Evolutionary conservation across 2,329 filamentous ascomycete genomes (phyloP).

Genomic region (Fusarium mangiferae): DNA sequence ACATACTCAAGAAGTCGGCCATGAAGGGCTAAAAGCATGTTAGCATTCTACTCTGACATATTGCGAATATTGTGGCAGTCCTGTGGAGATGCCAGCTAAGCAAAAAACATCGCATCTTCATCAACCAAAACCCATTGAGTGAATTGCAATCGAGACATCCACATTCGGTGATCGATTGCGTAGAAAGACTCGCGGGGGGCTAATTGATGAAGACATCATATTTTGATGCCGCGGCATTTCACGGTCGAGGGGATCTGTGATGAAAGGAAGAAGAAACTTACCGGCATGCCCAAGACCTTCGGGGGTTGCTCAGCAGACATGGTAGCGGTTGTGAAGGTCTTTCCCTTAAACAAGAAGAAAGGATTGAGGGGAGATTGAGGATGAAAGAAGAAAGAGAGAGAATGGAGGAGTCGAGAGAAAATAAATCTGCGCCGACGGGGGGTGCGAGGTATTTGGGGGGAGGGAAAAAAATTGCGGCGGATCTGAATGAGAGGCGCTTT

Average conservation of each 20-base stretch:
- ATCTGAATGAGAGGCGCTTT: slow-evolving; percentile 58
- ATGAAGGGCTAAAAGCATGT: slow-evolving; percentile 78
- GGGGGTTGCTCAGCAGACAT: slow-evolving; percentile 67
- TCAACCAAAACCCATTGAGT: not conserved
- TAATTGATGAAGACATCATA: slow-evolving; percentile 13
- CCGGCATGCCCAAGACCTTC: slow-evolving; percentile 74
- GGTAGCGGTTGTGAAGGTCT: slow-evolving; percentile 55
- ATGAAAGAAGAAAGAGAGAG: slow-evolving; percentile 56
- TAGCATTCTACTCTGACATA: slow-evolving; percentile 26
- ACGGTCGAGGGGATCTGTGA: slow-evolving; percentile 20
- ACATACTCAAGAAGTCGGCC: slow-evolving; percentile 99
- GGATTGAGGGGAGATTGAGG: slow-evolving; percentile 71
- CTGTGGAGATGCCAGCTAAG: slow-evolving; percentile 4
- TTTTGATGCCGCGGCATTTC: slow-evolving; percentile 47
- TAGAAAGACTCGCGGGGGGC: not conserved
- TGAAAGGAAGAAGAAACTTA: slow-evolving; percentile 55
- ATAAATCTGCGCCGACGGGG: slow-evolving; percentile 58
- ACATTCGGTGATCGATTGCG: slow-evolving; percentile 29
- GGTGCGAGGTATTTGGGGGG: slow-evolving; percentile 56
- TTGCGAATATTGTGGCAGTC: not conserved
- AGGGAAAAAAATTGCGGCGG: slow-evolving; percentile 63
- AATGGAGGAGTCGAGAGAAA: slow-evolving; percentile 56
- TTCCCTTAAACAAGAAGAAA: slow-evolving; percentile 61
- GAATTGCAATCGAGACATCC: not conserved
- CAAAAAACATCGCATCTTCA: not conserved